Conservation (phyloP, 2,329 filamentous ascomycete species). For the Fusarium sp. region DNA sequence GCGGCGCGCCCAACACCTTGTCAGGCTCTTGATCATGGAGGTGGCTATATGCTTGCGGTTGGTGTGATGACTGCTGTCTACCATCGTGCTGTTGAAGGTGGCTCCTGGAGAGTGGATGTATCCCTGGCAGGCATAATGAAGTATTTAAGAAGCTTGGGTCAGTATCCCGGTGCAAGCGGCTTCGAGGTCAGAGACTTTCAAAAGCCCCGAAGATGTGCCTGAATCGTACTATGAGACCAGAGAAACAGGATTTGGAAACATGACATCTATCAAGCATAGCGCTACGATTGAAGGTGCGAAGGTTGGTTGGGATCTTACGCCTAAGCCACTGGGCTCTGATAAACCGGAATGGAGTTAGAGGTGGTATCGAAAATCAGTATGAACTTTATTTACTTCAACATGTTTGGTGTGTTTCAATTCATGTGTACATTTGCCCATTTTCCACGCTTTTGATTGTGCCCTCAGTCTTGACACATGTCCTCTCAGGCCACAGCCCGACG, state of each 20-base stretch:
- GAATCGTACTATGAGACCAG: constrained; percentile 60
- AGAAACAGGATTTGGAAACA: constrained; percentile 61
- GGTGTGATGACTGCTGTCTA: constrained; percentile 68
- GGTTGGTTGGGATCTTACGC: constrained; percentile 67
- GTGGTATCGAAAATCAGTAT: not conserved
- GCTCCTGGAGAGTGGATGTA: constrained; percentile 67
- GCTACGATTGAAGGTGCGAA: constrained; percentile 62
- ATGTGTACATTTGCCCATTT: no score
- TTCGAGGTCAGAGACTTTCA: constrained; percentile 58
- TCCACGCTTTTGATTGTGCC: no score
- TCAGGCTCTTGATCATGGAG: constrained; percentile 70
- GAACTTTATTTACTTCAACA: no score
- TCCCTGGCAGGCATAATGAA: constrained; percentile 70
- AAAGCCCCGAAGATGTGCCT: constrained; percentile 50
- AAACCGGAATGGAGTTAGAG: constrained; percentile 56
- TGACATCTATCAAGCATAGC: constrained; percentile 65
- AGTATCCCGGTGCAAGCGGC: constrained; percentile 60
- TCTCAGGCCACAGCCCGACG: no score
- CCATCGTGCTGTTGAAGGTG: constrained; percentile 60
- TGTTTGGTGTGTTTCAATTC: no score
- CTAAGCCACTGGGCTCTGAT: constrained; percentile 64
- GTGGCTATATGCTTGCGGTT: constrained; percentile 69
- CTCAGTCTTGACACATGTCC: no score
- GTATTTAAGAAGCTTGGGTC: constrained; percentile 69
- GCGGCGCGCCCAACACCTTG: constrained; percentile 63